phyloP scores from a whole-genome alignment of 257 asterid genomes.

The Sherardia arvensis region DNA sequence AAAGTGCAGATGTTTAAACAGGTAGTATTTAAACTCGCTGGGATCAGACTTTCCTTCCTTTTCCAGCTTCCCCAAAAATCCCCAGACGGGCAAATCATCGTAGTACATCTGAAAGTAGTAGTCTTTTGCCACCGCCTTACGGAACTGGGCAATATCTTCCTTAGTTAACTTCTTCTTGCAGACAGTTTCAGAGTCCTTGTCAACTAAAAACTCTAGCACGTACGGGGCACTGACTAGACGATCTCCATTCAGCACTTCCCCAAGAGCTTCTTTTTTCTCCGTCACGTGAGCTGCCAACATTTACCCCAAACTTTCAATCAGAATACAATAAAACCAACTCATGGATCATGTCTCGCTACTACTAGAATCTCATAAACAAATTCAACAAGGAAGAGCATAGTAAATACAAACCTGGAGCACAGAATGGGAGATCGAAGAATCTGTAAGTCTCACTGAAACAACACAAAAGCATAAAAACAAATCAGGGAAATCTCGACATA shows the following conservation, averaged over 20 bases:
- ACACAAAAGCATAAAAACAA: slow-evolving; percentile 2
- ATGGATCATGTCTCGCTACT: neutral
- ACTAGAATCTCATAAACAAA: neutral
- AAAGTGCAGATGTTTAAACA: slow-evolving; percentile 38
- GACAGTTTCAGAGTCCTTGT: slow-evolving; percentile 36
- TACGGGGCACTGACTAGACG: slow-evolving; percentile 46
- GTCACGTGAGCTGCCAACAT: slow-evolving; percentile 26
- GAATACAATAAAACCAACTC: neutral
- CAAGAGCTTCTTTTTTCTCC: slow-evolving; percentile 46
- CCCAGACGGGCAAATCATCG: slow-evolving; percentile 59
- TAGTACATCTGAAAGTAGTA: slow-evolving; percentile 55
- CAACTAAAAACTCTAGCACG: slow-evolving; percentile 35
- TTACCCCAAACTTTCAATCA: neutral
- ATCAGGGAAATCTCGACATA: neutral
- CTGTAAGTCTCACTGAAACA: slow-evolving; percentile 57
- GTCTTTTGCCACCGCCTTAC: slow-evolving; percentile 46
- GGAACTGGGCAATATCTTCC: slow-evolving; percentile 35
- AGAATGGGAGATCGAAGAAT: slow-evolving; percentile 65
- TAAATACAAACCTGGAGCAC: slow-evolving; percentile 42
- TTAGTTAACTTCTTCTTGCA: slow-evolving; percentile 36
- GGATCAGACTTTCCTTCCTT: slow-evolving; percentile 40
- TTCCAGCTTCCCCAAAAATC: slow-evolving; percentile 50
- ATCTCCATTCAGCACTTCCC: slow-evolving; percentile 47
- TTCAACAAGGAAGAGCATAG: neutral
- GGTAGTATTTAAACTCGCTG: slow-evolving; percentile 34